Base-by-base conservation (phyloP, 768 basidiomycete species). In the Steccherinum ochraceum region DNA sequence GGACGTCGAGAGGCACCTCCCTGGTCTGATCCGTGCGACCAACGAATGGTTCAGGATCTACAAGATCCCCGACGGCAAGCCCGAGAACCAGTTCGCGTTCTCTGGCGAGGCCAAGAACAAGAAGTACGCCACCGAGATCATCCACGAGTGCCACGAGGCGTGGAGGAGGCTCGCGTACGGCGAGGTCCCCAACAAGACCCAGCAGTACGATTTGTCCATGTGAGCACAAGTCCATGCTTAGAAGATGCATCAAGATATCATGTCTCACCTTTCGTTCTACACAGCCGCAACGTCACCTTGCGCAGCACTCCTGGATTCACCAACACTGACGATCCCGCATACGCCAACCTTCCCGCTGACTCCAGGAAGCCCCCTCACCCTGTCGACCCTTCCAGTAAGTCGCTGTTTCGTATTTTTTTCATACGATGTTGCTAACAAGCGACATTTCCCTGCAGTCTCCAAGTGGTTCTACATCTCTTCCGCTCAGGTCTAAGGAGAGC, bases 1-100 rank as follows among this genome's bases (percentile, higher is more conserved):
- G 73, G 96, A 99, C 63, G 93, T 99, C 63, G 96, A 98, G 74
- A 81, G 93, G 58, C 94, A 98, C 69, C 84, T 97, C 48, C 96
- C 96, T 41, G 96, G 96, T 56, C 76, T 98, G 60, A 89, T 97
- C 73, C 80, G 94, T 56, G 95, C 94, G 20, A 95, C 94, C 48
- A 98, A 97, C 64, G 96, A 98, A 70, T 99, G 96, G 96, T 97
- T 99, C 89, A 80, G 90, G 68, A 93, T 93, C 70, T 93, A 93
- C 85, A 93, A 93, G 72, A 93, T 93, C 64, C 90, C 92, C 66
- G 92, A 94, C 67, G 91, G 89, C 60, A 93, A 94, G 81, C 85
- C 86, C 59, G 93, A 97, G 75, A 99, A 99, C 76, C 85, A 86
- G 57, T 99, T 99, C 64, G 96, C 96, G 16, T 99, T 99, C 82